Base-by-base conservation (phyloP, 495 filamentous ascomycete species). In the Aspergillus homomorphus region DNA sequence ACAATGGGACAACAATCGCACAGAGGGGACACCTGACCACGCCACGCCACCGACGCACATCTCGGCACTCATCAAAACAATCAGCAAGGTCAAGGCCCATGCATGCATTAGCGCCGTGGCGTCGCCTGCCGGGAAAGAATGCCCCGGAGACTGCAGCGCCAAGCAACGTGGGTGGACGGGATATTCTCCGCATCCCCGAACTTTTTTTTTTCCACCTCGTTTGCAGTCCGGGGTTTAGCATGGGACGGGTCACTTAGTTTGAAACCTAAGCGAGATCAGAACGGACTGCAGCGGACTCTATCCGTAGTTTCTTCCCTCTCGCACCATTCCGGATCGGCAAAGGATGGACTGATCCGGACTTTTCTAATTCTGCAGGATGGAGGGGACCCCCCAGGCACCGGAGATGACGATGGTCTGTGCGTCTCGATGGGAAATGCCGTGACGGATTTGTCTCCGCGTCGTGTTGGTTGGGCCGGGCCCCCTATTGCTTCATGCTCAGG, bases 401-500 rank as follows among this genome's bases (percentile, higher is more conserved):
- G 33, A 38, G 15, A 38, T 38, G 33, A 4, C 4, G 4, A 38
- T 38, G 33, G 33, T 38, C 33, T 38, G 33, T 38, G 33, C 33
- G 33, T 5, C n/a, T n/a, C n/a, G 21, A 54, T 20, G 0, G 21
- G 23, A 56, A 50, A 9, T 57, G 23, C 57, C 57, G 57, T 59
- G 57, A 59, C 51, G 57, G 53, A 59, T 59, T n/a, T 10, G 57
- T 54, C 50, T 53, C 26, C 28, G 23, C 57, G 57, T 58, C 46
- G 18, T 15, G 4, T 58, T 58, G 38, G 20, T 41, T 43, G 24
- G 26, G 26, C 26, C 9, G 26, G 26, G 26, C 4, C 9, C 26
- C 4, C 26, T 28, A 38, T 12, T 7, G 33, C 33, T 38, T 38
- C 33, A 30, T 10, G 7, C 15, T 12, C 33, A 38, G n/a, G n/a